Evolutionary conservation across 2,329 filamentous ascomycete genomes (phyloP).

Genomic region (Alternaria hordeiaustralica): DNA sequence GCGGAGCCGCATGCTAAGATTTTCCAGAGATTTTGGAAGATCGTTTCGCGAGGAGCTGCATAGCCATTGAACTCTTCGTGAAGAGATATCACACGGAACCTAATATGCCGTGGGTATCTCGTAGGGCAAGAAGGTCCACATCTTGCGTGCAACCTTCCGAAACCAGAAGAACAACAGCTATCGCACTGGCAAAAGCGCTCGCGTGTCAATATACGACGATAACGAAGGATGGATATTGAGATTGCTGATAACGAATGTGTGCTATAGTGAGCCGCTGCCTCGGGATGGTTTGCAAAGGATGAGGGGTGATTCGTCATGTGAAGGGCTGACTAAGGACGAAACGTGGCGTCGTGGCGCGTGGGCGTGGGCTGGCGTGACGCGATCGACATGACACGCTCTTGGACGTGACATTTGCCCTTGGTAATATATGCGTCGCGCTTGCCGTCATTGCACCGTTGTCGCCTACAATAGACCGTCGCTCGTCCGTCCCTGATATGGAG

Average conservation of each 20-base stretch:
- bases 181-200: background rate
- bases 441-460: constrained; percentile 14
- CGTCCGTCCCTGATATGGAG: background rate
- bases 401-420: constrained; percentile 1
- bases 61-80: background rate
- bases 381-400: constrained; percentile 8
- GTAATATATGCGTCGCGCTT: constrained; percentile 14
- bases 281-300: background rate
- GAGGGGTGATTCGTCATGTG: background rate
- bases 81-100: background rate
- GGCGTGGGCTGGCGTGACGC: constrained; percentile 2
- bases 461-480: constrained; percentile 7
- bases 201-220: background rate
- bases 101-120: background rate
- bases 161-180: background rate
- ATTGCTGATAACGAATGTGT: background rate
- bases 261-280: background rate
- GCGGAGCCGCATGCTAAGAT: constrained; percentile 1
- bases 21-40: background rate
- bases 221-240: background rate
- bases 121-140: background rate
- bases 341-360: constrained; percentile 7
- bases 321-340: background rate
- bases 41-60: background rate
- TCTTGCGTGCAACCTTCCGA: background rate